Percentiles rank a stretch among this genome's conserved stretches.
These are phyloP conservation scores for Pisolithus orientalis DNA, from an alignment of 768 basidiomycete genomes.

Conservation along the genomic window DNA sequence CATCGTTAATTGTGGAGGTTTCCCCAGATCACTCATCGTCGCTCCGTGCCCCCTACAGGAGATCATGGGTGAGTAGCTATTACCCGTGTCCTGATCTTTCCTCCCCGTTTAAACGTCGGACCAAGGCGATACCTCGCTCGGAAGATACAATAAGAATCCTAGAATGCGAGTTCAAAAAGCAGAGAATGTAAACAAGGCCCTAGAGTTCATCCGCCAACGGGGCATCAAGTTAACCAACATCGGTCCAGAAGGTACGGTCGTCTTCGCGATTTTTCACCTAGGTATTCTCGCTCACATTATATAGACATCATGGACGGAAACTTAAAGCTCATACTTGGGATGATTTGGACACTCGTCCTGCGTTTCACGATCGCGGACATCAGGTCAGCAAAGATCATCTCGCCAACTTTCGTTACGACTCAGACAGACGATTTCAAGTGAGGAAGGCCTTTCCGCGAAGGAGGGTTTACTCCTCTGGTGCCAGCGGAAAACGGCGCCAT, in stretches of 20 bases:
- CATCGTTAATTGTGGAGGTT: neutral
- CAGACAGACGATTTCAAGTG: constrained; percentile 42
- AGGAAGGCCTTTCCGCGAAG: constrained; percentile 98
- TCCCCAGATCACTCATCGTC: constrained; percentile 1
- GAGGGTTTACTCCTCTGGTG: constrained; percentile 97
- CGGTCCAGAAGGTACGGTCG: constrained; percentile 76
- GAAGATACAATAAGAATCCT: constrained; percentile 88
- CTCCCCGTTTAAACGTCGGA: constrained; percentile 5
- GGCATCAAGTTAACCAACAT: constrained; percentile 97
- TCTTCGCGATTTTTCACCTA: neutral
- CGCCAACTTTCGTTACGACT: neutral
- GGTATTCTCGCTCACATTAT: constrained; percentile 3
- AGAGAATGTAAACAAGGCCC: constrained; percentile 95
- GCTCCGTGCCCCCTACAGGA: constrained; percentile 48
- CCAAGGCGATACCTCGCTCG: constrained; percentile 82
- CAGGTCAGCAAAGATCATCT: constrained; percentile 51
- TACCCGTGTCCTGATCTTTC: constrained; percentile 3
- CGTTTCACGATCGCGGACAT: constrained; percentile 98
- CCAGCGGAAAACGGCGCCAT: constrained; percentile 90
- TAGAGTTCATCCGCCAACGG: constrained; percentile 90
- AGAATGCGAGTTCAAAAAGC: constrained; percentile 94
- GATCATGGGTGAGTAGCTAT: constrained; percentile 73
- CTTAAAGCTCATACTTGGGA: constrained; percentile 93
- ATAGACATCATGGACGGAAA: constrained; percentile 99
- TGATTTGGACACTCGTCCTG: constrained; percentile 98